A percentile compares a stretch with the other conserved stretches of the same genome.
These are phyloP conservation scores for Hysterangium stoloniferum DNA, from an alignment of 768 basidiomycete genomes.

Conservation along the genomic window DNA sequence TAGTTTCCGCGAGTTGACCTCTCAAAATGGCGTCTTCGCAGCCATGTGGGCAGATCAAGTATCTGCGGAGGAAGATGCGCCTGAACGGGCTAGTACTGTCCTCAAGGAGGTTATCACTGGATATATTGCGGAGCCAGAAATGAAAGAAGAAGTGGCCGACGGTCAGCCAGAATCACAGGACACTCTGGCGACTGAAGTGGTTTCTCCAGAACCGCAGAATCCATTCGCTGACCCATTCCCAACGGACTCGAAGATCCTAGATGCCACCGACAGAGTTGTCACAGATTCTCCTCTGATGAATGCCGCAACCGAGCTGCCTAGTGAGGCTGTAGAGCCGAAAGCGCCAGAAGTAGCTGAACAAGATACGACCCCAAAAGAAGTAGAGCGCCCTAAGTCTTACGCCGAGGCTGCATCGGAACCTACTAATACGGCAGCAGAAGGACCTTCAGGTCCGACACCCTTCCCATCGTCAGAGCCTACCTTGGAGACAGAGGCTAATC, in stretches of 20 bases:
- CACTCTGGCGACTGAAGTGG: slow-evolving; percentile 11
- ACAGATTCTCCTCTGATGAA: slow-evolving; percentile 9
- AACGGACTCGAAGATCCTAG: slow-evolving; percentile 4
- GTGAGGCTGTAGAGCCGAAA: slow-evolving; percentile 21
- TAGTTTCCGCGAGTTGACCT: slow-evolving; percentile 68
- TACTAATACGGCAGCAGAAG: not conserved
- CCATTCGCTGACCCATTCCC: slow-evolving; percentile 5
- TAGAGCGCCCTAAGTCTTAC: not conserved
- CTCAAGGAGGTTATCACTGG: slow-evolving; percentile 40
- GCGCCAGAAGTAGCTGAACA: slow-evolving; percentile 5
- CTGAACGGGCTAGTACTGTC: slow-evolving; percentile 26
- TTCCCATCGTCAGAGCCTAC: slow-evolving; percentile 19
- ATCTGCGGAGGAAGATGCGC: slow-evolving; percentile 47
- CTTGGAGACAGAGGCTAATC: slow-evolving; percentile 7
- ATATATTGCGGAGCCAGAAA: slow-evolving; percentile 19
- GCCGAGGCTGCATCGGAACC: not conserved
- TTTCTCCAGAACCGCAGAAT: slow-evolving; percentile 9
- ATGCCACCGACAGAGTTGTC: not conserved
- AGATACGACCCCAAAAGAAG: not conserved
- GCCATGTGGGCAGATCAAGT: slow-evolving; percentile 87
- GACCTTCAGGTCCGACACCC: slow-evolving; percentile 6
- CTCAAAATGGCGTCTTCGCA: slow-evolving; percentile 64
- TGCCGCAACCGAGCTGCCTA: slow-evolving; percentile 16
- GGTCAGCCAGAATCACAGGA: slow-evolving; percentile 18
- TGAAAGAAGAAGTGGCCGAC: slow-evolving; percentile 17